These are phyloP conservation scores for Linnemannia schmuckeri DNA, from an alignment of 192 early-diverging fungal genomes.

Conservation along the genomic window DNA sequence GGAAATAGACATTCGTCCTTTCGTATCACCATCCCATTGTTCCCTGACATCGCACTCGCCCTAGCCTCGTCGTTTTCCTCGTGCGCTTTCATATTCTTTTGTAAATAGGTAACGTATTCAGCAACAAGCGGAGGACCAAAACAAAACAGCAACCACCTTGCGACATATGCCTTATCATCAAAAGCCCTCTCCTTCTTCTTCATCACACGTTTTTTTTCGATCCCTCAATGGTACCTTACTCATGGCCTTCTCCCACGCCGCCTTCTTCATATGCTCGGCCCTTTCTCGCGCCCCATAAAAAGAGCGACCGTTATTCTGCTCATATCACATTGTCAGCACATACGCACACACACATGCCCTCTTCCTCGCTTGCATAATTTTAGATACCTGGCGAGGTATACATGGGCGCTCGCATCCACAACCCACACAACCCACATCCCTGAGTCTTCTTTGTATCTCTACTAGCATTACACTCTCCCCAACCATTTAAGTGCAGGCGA, in stretches of 20 bases:
- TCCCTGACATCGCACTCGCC: background rate
- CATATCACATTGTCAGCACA: conserved; percentile 2
- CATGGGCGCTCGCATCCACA: background rate
- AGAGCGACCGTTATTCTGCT: background rate
- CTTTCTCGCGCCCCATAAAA: background rate
- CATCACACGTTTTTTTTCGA: background rate
- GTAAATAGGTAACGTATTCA: conserved; percentile 6
- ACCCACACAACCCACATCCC: background rate
- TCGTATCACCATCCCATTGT: conserved; percentile 3
- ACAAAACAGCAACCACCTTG: background rate
- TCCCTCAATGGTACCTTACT: background rate
- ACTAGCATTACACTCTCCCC: background rate
- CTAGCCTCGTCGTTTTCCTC: background rate
- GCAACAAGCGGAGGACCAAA: background rate
- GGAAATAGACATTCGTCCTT: background rate
- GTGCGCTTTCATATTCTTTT: conserved; percentile 2
- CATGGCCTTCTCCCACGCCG: background rate
- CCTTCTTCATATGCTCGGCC: background rate
- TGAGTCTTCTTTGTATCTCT: background rate
- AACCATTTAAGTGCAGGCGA: background rate
- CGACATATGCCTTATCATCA: background rate
- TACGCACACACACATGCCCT: background rate
- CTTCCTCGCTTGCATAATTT: background rate
- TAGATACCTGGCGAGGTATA: background rate
- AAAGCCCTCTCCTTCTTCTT: background rate